Evolutionary conservation across 192 early-diverging fungal genomes (phyloP), one percentile per base, ranked within the genome.

Genomic region (Coemansia sp.): DNA sequence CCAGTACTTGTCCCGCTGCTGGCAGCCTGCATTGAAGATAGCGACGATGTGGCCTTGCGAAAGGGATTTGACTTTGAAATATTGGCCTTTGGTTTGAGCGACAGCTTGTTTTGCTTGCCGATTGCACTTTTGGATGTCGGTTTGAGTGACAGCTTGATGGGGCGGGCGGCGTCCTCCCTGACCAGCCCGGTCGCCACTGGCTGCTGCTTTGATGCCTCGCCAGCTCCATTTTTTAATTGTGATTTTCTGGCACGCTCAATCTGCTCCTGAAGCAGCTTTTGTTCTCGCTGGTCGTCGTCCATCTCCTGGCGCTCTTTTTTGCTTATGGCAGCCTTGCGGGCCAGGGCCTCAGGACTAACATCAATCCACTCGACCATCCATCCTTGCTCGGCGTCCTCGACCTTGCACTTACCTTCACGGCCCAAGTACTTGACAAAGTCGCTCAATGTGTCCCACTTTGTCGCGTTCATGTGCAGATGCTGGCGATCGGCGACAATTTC

Each of bases 401-500:
- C 92, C 42, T 81, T 73, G 51, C 87, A 87, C 23, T 89, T 81
- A 6, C 95, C 95, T 62, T 92, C 84, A 50, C 83, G 83, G 2
- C 95, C 95, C 33, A 99, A 67, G 64, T 91, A 79, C 77, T 88
- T 93, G 42, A 87, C 84, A 71, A 95, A 99, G 40, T 92, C 93
- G 6, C 88, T 81, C 27, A 99, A 74, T n/a, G 93, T 84, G 4
- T 87, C 79, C 97, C 97, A 99, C 51, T 84, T 69, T 0, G 97
- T 99, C 2, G 94, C 81, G 62, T 97, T 99, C 94, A 99, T 96
- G 64, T 99, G 97, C 40, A 94, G 59, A 74, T 99, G 97, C 49
- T 91, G 81, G 27, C 89, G 76, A 70, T 99, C 92, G 5, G 87
- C 74, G 59, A 99, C 92, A 30, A 94, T 93, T 71, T 99, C 97